Evolutionary conservation across 2,329 filamentous ascomycete genomes (phyloP), one percentile per base, ranked within the genome.

Genomic region (Fragosphaeria purpurea): DNA sequence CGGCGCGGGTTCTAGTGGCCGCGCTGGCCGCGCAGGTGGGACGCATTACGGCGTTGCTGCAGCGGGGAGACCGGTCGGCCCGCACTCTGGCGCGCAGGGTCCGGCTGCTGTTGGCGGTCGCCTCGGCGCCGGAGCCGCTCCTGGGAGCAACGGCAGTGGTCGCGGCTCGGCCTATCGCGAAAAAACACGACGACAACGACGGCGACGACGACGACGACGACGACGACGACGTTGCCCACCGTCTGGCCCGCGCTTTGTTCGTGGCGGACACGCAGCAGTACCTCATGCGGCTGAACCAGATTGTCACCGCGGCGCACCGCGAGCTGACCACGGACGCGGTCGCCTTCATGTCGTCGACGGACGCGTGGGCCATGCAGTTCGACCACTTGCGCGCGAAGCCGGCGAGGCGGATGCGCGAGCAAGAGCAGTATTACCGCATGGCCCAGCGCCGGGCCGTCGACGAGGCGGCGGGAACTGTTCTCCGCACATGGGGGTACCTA

Each of bases 1-100:
- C 62, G 2, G 66, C 67, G 7, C 63, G 63, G 4, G 55, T 70
- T 7, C 56, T 74, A 2, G 46, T 65, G 12, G 59, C 58, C 5
- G 66, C 64, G 22, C 46, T 66, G 3, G 50, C 60, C 33, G 53
- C 56, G n/a, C 60, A 65, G 32, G 55, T 58, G 7, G 46, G 49
- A 48, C 50, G 57, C 51, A 53, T 61, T 10, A 53, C 50, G 35
- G 40, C 47, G n/a, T 37, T 53, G 33, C 51, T 58, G 4, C 11
- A 52, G 47, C 44, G 45, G 22, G 53, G 52, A 7, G 33, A 44
- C 10, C 44, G 46, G n/a, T 33, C 38, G 4, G 47, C 48, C 5
- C 49, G 51, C 30, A 50, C 45, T 40, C 45, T 58, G 22, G 43
- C 50, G 11, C 11, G 39, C 40, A 54, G 55, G 39, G 48, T 57